Base-by-base conservation (phyloP, 2,329 filamentous ascomycete species). In the Diaporthe ampelina region DNA sequence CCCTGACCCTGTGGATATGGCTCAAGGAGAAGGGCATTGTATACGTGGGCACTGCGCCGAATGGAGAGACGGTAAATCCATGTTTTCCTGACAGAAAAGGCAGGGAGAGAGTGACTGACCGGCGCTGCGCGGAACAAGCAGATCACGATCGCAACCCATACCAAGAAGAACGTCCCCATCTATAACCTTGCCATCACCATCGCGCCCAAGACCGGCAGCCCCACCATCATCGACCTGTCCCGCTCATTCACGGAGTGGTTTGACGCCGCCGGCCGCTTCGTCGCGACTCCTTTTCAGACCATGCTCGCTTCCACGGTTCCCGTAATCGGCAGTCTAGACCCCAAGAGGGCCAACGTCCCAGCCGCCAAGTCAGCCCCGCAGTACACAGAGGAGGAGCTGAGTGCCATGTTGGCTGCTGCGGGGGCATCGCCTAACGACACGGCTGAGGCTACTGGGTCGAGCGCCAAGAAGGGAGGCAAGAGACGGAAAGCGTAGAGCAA, bases 1-100 rank as follows among this genome's bases (percentile, higher is more conserved):
- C 89, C 3, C 89, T 98, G 79, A 95, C 94, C 50, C 90, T 91
- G 79, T 99, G 97, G 97, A 91, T 97, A 74, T 94, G 91, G 88
- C 88, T 89, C 32, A 93, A 97, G 32, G 97, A 99, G 86, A 92
- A 92, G 78, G 93, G 94, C 0, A 89, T 91, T 45, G 89, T 98
- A 13, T 99, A 98, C 82, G 89, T 93, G 72, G 97, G 96, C 73
- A 86, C 84, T 0, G 83, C 88, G 0, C 91, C 91, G 17, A 89
- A 91, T 19, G 94, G 94, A 10, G 90, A 91, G 50, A 92, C 91
- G 86, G 91, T 94, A 83, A 76, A 84, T 78, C 8, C 78, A 10
- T 10, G 7, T 32, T 21, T 7, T 54, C 69, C 59, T 48, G 26
- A 35, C 43, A 4, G 15, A 26, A 10, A 29, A 26, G 43, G 56